A percentile compares a stretch with the other conserved stretches of the same genome.
phyloP scores from a whole-genome alignment of 306 rosid species.

The Lotus japonicus region DNA sequence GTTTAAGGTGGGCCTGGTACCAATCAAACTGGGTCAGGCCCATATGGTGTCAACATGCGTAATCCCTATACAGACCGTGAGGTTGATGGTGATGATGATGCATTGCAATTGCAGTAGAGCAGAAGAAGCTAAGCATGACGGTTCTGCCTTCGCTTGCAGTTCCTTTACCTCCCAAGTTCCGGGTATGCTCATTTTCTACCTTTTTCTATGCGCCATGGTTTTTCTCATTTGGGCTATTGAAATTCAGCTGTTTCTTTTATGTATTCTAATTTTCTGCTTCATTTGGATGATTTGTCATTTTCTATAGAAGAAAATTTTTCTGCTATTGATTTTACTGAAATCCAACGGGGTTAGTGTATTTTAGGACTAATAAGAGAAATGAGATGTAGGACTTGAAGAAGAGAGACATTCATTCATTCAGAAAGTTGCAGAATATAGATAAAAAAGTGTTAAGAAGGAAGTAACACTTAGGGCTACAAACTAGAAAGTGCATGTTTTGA shows the following conservation, averaged over 20 bases:
- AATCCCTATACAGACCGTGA: not conserved
- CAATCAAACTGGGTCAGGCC: not conserved
- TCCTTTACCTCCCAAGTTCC: constrained; percentile 27
- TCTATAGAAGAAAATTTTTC: not conserved
- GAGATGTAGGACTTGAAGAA: not conserved
- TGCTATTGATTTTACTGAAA: not conserved
- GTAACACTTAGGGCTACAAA: not conserved
- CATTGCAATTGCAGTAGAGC: not conserved
- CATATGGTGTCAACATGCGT: not conserved
- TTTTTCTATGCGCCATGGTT: no score
- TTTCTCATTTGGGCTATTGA: not conserved
- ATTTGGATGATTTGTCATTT: no score
- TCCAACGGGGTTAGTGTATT: not conserved
- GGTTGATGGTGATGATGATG: not conserved
- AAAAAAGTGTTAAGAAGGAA: not conserved
- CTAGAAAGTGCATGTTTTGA: not conserved
- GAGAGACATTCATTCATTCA: not conserved
- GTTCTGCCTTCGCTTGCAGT: constrained; percentile 32
- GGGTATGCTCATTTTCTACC: constrained; percentile 19
- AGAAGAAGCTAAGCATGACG: constrained; percentile 18
- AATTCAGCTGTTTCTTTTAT: not conserved
- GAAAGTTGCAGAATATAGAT: not conserved
- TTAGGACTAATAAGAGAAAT: not conserved
- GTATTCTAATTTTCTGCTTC: no score
- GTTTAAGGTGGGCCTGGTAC: not conserved